phyloP scores from a whole-genome alignment of 2,329 filamentous ascomycete genomes.

The Calonectria naviculata region DNA sequence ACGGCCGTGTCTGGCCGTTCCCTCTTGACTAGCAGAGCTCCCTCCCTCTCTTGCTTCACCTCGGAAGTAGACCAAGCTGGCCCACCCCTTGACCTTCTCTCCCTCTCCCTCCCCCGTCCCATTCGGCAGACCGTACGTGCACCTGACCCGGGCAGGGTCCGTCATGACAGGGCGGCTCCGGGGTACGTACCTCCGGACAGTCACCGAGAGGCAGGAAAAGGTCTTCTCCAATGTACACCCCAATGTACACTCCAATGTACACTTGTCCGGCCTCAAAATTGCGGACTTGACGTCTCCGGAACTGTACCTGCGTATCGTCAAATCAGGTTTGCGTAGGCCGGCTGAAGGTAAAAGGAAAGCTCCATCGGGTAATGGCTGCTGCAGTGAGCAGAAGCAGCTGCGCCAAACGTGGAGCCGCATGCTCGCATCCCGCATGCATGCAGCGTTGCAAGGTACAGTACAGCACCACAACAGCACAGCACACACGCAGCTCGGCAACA shows the following conservation, averaged over 20 bases:
- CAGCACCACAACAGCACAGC: background rate
- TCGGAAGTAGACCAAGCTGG: slow-evolving; percentile 29
- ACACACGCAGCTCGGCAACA: background rate
- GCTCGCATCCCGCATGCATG: slow-evolving; percentile 4
- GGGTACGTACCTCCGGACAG: slow-evolving; percentile 41
- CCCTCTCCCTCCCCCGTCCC: background rate
- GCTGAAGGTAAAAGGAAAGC: background rate
- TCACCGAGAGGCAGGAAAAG: slow-evolving; percentile 31
- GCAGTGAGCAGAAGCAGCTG: background rate
- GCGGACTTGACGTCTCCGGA: background rate
- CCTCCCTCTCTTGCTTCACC: slow-evolving; percentile 21
- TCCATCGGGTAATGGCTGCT: background rate
- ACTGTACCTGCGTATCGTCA: background rate
- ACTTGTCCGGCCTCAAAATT: background rate
- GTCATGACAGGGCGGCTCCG: slow-evolving; percentile 14
- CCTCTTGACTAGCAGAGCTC: background rate
- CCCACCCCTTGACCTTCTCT: background rate
- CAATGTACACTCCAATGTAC: no score
- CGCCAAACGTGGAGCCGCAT: background rate
- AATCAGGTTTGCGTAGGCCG: background rate
- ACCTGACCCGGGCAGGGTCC: slow-evolving; percentile 26
- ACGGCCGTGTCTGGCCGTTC: background rate
- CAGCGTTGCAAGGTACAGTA: background rate
- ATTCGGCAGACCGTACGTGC: slow-evolving; percentile 1
- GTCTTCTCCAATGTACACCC: background rate